These are phyloP conservation scores for Ceratocystiopsis brevicomis DNA, from an alignment of 2,329 filamentous ascomycete genomes.

Conservation along the genomic window DNA sequence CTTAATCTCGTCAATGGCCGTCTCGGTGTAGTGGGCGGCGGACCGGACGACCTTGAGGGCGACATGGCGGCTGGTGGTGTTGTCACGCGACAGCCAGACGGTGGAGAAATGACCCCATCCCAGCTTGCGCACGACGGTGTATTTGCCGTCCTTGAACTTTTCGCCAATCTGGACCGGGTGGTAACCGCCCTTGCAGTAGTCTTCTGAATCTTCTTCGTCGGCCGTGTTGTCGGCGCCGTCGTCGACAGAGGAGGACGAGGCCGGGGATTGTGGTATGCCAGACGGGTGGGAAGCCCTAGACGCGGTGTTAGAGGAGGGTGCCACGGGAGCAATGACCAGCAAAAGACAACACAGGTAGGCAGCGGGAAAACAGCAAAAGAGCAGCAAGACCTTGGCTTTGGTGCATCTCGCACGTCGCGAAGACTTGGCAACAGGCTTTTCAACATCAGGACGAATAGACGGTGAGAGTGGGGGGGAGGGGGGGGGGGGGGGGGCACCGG, in stretches of 20 bases:
- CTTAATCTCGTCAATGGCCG: slow-evolving; percentile 97
- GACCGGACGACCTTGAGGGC: slow-evolving; percentile 95
- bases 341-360: neutral
- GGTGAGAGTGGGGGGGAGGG: neutral
- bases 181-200: slow-evolving; percentile 98
- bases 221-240: slow-evolving; percentile 81
- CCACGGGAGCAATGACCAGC: slow-evolving; percentile 11
- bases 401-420: slow-evolving; percentile 12
- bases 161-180: slow-evolving; percentile 90
- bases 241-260: slow-evolving; percentile 59
- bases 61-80: slow-evolving; percentile 77
- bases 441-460: slow-evolving; percentile 9
- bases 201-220: slow-evolving; percentile 95
- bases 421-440: slow-evolving; percentile 12
- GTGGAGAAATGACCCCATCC: slow-evolving; percentile 99
- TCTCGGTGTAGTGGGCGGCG: slow-evolving; percentile 96
- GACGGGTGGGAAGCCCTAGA: slow-evolving; percentile 35
- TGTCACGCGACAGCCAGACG: slow-evolving; percentile 71
- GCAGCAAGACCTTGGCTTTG: slow-evolving; percentile 12
- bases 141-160: slow-evolving; percentile 93
- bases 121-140: slow-evolving; percentile 87
- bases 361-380: neutral
- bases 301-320: slow-evolving; percentile 5
- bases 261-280: slow-evolving; percentile 53
- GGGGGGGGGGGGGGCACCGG: too few relatives aligned